phyloP scores from a whole-genome alignment of 2,329 filamentous ascomycete genomes.

The Magnaporthiopsis poae region DNA sequence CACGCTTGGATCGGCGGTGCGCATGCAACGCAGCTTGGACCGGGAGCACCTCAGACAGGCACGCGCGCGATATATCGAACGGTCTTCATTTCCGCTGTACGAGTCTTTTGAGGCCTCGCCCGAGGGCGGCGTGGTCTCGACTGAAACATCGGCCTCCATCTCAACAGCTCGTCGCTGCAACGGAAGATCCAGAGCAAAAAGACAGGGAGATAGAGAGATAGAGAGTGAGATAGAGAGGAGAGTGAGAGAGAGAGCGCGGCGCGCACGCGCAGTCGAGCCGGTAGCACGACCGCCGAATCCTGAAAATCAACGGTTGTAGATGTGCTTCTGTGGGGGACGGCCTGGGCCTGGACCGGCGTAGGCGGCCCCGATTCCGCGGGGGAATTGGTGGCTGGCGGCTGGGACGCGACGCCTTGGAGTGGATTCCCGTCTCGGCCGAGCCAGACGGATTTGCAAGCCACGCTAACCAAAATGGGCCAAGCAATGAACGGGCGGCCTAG shows the following conservation, averaged over 20 bases:
- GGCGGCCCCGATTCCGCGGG: neutral
- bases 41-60: constrained; percentile 22
- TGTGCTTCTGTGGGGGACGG: neutral
- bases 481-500: too few species aligned
- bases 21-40: constrained; percentile 18
- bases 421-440: too few species aligned
- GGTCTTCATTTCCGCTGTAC: neutral
- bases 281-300: too few species aligned
- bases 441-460: neutral
- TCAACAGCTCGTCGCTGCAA: too few species aligned
- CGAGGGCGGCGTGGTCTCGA: neutral
- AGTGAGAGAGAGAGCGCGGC: neutral
- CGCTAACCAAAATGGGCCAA: too few species aligned
- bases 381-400: neutral
- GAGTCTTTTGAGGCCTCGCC: neutral
- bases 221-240: neutral
- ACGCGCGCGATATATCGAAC: constrained; percentile 13
- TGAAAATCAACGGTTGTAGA: neutral
- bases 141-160: neutral
- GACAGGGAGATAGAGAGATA: too few species aligned
- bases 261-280: too few species aligned
- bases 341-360: too few species aligned
- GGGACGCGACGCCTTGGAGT: neutral
- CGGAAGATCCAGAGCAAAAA: neutral
- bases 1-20: constrained; percentile 15